Evolutionary conservation across 2,329 filamentous ascomycete genomes (phyloP).

Genomic region (Tolypocladium album): DNA sequence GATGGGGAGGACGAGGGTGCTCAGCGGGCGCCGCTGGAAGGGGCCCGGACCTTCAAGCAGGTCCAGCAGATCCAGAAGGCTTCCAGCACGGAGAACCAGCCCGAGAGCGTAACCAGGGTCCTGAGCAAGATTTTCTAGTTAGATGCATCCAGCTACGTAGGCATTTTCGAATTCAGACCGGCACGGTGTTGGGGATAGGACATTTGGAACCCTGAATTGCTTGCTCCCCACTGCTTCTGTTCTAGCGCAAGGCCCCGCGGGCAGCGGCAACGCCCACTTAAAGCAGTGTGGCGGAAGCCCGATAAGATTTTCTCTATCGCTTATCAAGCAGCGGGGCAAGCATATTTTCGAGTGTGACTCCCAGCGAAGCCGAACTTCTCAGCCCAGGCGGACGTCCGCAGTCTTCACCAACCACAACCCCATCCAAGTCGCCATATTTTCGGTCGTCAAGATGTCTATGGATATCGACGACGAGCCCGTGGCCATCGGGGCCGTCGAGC

Average conservation of each 20-base stretch:
- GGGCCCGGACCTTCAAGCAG: conserved; percentile 52
- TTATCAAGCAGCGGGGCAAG: conserved; percentile 29
- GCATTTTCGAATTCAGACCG: background rate
- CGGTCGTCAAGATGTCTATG: conserved; percentile 25
- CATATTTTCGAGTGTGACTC: conserved; percentile 14
- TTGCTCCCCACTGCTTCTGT: background rate
- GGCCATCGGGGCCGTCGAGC: conserved; percentile 20
- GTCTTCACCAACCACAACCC: conserved; percentile 7
- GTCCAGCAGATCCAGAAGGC: conserved; percentile 45
- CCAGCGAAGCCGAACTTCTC: conserved; percentile 8
- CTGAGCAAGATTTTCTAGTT: conserved; percentile 54
- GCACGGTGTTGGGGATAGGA: background rate
- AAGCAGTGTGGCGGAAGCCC: background rate
- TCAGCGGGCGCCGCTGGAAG: conserved; percentile 7
- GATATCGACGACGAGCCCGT: conserved; percentile 32
- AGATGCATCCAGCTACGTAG: background rate
- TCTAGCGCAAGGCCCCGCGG: background rate
- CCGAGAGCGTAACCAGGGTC: conserved; percentile 47
- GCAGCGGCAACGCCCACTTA: background rate
- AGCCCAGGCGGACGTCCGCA: conserved; percentile 6
- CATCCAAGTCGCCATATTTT: conserved; percentile 4
- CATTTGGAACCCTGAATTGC: background rate
- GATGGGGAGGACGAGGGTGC: conserved; percentile 9
- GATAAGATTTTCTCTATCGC: conserved; percentile 17
- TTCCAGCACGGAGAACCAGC: conserved; percentile 31